Conservation (phyloP, 2,329 filamentous ascomycete genomes). For the Ascomycota sp. region DNA sequence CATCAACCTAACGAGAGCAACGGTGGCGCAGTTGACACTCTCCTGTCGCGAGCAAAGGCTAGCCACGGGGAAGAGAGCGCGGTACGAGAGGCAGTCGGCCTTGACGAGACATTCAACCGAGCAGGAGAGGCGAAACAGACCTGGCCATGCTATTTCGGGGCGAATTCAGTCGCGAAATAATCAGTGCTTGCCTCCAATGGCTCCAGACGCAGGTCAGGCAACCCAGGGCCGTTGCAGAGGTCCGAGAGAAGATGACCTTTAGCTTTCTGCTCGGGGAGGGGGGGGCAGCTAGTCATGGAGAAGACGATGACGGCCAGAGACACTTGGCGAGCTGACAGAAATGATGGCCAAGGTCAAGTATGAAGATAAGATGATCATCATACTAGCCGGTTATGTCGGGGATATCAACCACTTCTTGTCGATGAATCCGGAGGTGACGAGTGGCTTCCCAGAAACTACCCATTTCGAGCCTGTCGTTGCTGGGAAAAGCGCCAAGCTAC, state of each 20-base stretch:
- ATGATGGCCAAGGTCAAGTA: conserved; percentile 37
- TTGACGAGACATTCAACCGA: conserved; percentile 42
- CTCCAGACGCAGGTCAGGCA: too few relatives aligned
- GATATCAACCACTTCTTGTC: conserved; percentile 42
- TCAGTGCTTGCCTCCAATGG: too few relatives aligned
- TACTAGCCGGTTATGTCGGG: conserved; percentile 44
- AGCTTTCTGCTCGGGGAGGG: conserved; percentile 50
- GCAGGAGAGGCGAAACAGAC: conserved; percentile 17
- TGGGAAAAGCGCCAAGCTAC: conserved; percentile 15
- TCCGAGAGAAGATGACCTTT: conserved; percentile 33
- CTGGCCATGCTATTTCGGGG: conserved; percentile 31
- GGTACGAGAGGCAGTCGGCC: conserved; percentile 40
- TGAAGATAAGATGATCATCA: conserved; percentile 36
- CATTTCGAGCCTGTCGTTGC: conserved; percentile 27
- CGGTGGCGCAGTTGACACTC: conserved; percentile 47
- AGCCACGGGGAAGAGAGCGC: conserved; percentile 10
- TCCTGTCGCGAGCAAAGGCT: conserved; percentile 33
- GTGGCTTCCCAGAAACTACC: conserved; percentile 39
- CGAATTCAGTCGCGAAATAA: too few relatives aligned
- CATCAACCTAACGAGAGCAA: conserved; percentile 53
- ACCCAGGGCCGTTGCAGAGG: too few relatives aligned
- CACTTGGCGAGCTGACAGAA: conserved; percentile 51
- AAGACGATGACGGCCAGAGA: conserved; percentile 53
- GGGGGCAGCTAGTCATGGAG: conserved; percentile 42
- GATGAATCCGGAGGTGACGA: conserved; percentile 38